Evolutionary conservation across 495 filamentous ascomycete genomes (phyloP).

Genomic region (Friedmanniomyces simplex): DNA sequence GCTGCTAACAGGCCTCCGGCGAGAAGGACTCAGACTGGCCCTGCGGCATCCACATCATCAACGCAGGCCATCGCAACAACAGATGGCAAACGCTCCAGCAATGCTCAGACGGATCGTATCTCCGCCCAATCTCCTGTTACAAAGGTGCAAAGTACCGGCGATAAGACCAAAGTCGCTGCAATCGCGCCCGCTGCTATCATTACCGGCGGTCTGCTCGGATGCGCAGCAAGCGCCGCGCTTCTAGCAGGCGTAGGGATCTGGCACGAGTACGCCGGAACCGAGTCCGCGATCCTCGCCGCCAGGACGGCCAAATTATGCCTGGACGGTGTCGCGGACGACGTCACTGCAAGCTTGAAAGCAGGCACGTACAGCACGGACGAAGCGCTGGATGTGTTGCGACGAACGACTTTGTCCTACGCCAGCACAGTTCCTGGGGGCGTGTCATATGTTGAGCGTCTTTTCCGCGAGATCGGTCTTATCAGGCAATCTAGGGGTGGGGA

Average conservation of each 20-base stretch:
- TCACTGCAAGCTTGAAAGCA: conserved; percentile 11
- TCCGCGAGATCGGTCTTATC: conserved; percentile 10
- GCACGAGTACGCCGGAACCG: conserved; percentile 8
- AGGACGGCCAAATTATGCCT: conserved; percentile 8
- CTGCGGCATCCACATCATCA: not conserved
- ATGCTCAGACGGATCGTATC: no score
- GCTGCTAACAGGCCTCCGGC: not conserved
- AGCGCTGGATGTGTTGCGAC: conserved; percentile 13
- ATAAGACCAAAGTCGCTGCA: not conserved
- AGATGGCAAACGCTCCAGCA: not conserved
- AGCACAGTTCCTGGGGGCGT: conserved; percentile 9
- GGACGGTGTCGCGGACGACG: conserved; percentile 8
- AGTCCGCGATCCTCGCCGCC: conserved; percentile 12
- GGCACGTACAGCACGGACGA: conserved; percentile 17
- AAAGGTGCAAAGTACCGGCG: not conserved
- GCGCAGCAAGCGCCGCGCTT: conserved; percentile 11
- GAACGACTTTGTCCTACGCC: conserved; percentile 9
- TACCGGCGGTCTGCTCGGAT: conserved; percentile 15
- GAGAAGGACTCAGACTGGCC: not conserved
- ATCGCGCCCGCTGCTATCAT: conserved; percentile 4
- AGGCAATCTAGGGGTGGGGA: conserved; percentile 5
- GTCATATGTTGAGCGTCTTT: conserved; percentile 12
- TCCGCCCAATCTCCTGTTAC: not conserved
- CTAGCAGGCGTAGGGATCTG: conserved; percentile 14
- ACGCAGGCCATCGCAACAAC: not conserved